These are phyloP conservation scores for Phytopythium litorale DNA, from an alignment of 352 stramenopile genomes.

Conservation along the genomic window DNA sequence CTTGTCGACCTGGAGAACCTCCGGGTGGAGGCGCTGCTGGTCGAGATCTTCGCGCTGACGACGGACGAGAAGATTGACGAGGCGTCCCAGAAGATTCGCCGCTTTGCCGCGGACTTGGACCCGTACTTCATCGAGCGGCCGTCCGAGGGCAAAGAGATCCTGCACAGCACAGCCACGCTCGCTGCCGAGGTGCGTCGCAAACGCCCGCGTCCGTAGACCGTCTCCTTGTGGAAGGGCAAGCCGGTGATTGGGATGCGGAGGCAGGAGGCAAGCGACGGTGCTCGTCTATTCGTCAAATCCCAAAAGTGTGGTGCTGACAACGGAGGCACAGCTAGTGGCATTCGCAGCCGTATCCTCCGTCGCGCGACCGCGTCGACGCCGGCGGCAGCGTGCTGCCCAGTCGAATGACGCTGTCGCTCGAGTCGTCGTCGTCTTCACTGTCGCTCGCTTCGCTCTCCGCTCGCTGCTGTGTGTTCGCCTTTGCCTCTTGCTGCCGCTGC, in stretches of 20 bases:
- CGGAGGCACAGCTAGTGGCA: constrained; percentile 33
- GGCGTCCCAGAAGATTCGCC: constrained; percentile 74
- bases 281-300: neutral
- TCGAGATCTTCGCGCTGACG: constrained; percentile 83
- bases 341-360: constrained; percentile 35
- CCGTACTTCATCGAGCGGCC: constrained; percentile 84
- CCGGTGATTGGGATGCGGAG: neutral
- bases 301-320: neutral
- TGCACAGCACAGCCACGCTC: constrained; percentile 77
- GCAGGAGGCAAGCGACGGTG: neutral
- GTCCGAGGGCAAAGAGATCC: constrained; percentile 81
- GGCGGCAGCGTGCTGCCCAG: constrained; percentile 26
- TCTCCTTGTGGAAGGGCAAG: neutral
- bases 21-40: constrained; percentile 74
- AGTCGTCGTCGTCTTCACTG: constrained; percentile 7
- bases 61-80: constrained; percentile 87
- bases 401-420: constrained; percentile 35
- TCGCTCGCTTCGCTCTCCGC: constrained; percentile 1
- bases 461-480: neutral
- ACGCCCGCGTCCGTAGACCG: constrained; percentile 45
- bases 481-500: constrained; percentile 7
- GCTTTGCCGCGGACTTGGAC: constrained; percentile 77
- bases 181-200: constrained; percentile 77
- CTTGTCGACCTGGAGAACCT: constrained; percentile 81
- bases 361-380: constrained; percentile 18